Evolutionary conservation across 129 eudicot genomes (phyloP), one percentile per base, ranked within the genome.

Genomic region (Escallonia herrerae): DNA sequence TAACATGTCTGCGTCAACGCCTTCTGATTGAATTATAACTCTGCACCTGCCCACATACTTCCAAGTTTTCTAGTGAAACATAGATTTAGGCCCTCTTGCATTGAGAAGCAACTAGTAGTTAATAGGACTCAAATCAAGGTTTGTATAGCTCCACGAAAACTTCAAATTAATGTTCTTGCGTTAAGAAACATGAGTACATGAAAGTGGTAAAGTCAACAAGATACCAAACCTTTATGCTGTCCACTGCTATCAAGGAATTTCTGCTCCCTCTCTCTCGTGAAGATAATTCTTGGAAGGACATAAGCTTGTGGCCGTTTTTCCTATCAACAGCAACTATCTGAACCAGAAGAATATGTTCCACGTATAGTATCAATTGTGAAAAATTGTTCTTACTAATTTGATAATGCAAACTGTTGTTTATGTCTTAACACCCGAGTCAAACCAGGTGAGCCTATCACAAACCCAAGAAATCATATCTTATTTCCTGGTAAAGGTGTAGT

Each of bases 271-370:
- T 86, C 81, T 89, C 96, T 57, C 96, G 84, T 5, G 99, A 82
- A 79, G 96, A 86, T 47, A 93, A 76, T 74, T 93, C 99, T 82
- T 93, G 99, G 68, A 93, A 93, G 41, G 99, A 93, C 78, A 88
- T 69, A 78, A 93, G 95, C 82, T 82, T 93, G 73, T 65, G 38
- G 22, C 89, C 83, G 58, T 77, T 79, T 70, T 79, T 83, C 74
- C 99, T 82, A 78, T 93, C 93, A 60, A 89, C 77, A 55, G 95
- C 99, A 72, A 93, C 99, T 72, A 89, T 95, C 99, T 93, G 77
- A 67, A 67, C 61, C 45, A 52, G n/a, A 61, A 72, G 13, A 65
- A 22, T 47, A 56, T 14, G 53, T 63, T 15, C 10, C 39, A 6
- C 14, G 39, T 55, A 64, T 56, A 47, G 56, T 13, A 37, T 49